These are phyloP conservation scores for Crinitomyces ghanaensis DNA, from an alignment of 805 yeast species.

Conservation along the genomic window DNA sequence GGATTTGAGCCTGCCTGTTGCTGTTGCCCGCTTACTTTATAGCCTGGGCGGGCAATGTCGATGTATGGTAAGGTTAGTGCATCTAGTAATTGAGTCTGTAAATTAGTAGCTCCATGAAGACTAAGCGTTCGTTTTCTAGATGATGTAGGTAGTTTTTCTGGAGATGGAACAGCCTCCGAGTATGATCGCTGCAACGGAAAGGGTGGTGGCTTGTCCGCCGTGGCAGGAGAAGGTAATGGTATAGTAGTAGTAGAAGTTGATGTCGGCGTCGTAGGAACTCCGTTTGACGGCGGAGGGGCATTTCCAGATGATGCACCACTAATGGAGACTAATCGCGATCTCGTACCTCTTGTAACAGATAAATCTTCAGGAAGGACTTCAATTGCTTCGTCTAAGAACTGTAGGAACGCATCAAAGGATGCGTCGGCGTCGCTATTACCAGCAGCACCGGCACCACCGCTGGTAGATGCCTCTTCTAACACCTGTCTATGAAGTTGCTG, in stretches of 20 bases:
- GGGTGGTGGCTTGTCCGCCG: no score
- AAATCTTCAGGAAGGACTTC: constrained; percentile 4
- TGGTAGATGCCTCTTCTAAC: no score
- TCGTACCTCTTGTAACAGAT: no score
- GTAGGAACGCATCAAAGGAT: constrained; percentile 5
- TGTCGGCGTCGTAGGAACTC: background rate
- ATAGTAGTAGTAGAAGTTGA: constrained; percentile 3
- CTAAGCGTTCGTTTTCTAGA: no score
- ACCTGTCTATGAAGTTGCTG: constrained; percentile 3
- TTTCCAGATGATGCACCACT: background rate
- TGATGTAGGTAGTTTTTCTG: no score
- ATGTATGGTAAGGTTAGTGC: constrained; percentile 22
- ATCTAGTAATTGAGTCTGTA: constrained; percentile 17
- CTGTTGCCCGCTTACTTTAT: no score
- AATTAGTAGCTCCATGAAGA: no score
- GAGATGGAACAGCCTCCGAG: no score
- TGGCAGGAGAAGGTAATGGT: no score
- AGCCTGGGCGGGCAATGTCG: constrained; percentile 14
- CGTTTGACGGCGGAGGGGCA: background rate
- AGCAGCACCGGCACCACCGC: no score
- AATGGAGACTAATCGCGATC: constrained; percentile 1
- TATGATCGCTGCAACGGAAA: no score
- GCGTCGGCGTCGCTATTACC: constrained; percentile 5
- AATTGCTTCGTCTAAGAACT: constrained; percentile 9
- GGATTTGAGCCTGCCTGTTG: no score